Base-by-base conservation (phyloP, 1,284 basidiomycete species). In the Ganoderma leucocontextum region DNA sequence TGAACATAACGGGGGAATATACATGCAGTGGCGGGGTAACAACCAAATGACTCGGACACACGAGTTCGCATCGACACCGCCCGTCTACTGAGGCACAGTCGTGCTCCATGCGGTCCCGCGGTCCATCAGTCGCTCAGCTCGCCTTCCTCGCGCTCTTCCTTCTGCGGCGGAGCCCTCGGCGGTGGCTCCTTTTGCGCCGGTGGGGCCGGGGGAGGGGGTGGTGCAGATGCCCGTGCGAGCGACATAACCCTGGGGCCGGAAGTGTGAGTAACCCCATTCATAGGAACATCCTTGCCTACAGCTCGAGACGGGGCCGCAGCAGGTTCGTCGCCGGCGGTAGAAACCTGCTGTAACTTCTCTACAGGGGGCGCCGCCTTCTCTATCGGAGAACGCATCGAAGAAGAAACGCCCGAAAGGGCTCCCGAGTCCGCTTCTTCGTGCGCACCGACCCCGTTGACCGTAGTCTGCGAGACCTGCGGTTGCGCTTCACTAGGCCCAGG, bases 101-200 rank as follows among this genome's bases (percentile, higher is more conserved):
- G 58, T 25, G 57, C 6, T 60, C 58, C 58, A 59, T 35, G 49
- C 22, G 60, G 65, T n/a, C 29, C 25, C 3, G 41, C 15, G 22
- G 29, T n/a, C 36, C 39, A 66, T 39, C 82, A 82, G 66, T 85
- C 84, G 70, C 80, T 84, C n/a, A 82, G 77, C 73, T 84, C 83
- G 35, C 82, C 83, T 65, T 84, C 84, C 69, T 84, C 84, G 68
- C 82, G 83, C 64, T 78, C 75, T 61, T 77, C 74, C 60, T 79
- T 79, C 55, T 68, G 71, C 22, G 66, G 63, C 22, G 65, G 53
- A 52, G 63, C 62, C 13, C 39, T 60, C 2, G 4, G 59, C 19
- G 39, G 59, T 39, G 10, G 29, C 17, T 19, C n/a, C 17, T 63
- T 42, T 49, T 25, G 62, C 33, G 63, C 52, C 25, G 25, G 38